Conservation (phyloP, 1,284 basidiomycete genomes). For the Xerocomus minutiporus region DNA sequence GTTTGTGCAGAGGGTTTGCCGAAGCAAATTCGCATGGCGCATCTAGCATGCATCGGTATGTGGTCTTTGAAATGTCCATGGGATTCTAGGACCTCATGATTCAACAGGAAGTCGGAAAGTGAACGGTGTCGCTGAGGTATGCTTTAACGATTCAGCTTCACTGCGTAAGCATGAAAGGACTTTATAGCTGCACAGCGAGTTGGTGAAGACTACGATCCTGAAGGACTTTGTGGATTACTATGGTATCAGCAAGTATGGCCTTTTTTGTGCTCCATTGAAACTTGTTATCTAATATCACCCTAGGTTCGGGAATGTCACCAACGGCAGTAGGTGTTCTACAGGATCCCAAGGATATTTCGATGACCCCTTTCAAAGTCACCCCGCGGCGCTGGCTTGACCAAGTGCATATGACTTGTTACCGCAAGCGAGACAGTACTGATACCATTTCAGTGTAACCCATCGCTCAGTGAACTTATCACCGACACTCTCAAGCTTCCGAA, state of each 20-base stretch:
- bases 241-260: slow-evolving; percentile 68
- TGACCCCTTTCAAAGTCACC: slow-evolving; percentile 47
- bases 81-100: not conserved
- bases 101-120: slow-evolving; percentile 70
- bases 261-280: not conserved
- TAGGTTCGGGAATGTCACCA: slow-evolving; percentile 79
- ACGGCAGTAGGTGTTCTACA: slow-evolving; percentile 62
- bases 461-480: slow-evolving; percentile 78
- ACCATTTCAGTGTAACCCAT: slow-evolving; percentile 71
- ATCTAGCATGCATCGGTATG: slow-evolving; percentile 70
- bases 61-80: not conserved
- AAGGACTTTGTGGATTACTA: slow-evolving; percentile 90
- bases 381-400: slow-evolving; percentile 88
- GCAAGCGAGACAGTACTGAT: slow-evolving; percentile 6
- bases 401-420: slow-evolving; percentile 27
- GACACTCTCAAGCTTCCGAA: slow-evolving; percentile 74
- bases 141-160: slow-evolving; percentile 1
- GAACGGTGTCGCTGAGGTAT: slow-evolving; percentile 93
- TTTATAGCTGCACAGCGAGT: slow-evolving; percentile 62
- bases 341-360: slow-evolving; percentile 11
- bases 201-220: slow-evolving; percentile 75
- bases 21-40: slow-evolving; percentile 86
- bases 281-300: slow-evolving; percentile 12
- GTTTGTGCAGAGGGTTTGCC: slow-evolving; percentile 66
- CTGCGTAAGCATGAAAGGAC: not conserved